Conservation (phyloP, 1,284 basidiomycete genomes). For the Xerocomus nothofagi region DNA sequence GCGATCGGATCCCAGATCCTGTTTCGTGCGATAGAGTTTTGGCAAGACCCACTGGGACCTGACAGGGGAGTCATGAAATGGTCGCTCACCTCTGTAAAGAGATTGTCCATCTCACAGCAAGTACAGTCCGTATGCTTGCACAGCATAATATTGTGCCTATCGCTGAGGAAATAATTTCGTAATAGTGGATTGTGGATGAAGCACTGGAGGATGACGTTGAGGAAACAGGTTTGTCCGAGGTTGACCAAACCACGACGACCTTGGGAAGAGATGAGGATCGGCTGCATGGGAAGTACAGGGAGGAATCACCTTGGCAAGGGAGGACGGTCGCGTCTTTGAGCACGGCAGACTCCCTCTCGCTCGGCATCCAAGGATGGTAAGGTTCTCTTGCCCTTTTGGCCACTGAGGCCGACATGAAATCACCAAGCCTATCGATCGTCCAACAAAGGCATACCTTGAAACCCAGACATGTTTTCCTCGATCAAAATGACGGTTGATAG, state of each 20-base stretch:
- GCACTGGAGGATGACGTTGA: conserved; percentile 92
- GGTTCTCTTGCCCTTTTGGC: conserved; percentile 43
- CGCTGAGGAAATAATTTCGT: conserved; percentile 87
- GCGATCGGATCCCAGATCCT: not conserved
- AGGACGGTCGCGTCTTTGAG: conserved; percentile 42
- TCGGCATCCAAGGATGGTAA: conserved; percentile 47
- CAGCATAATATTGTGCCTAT: conserved; percentile 73
- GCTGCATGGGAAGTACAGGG: not conserved
- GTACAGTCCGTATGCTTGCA: conserved; percentile 81
- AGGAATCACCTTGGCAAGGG: conserved; percentile 61
- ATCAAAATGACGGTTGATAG: conserved; percentile 40
- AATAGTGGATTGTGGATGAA: conserved; percentile 92
- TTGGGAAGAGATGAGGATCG: conserved; percentile 31
- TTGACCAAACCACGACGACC: conserved; percentile 88
- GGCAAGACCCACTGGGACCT: too few relatives aligned
- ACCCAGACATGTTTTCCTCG: conserved; percentile 53
- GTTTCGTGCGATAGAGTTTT: not conserved
- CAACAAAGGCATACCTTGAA: conserved; percentile 38
- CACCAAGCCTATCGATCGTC: not conserved
- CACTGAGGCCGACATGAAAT: conserved; percentile 31
- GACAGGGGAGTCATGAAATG: not conserved
- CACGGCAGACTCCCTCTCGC: conserved; percentile 35
- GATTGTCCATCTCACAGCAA: conserved; percentile 92
- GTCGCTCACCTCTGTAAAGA: conserved; percentile 76
- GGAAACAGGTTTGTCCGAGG: conserved; percentile 93